A percentile compares a stretch with the other conserved stretches of the same genome.
Evolutionary conservation across 73 alveolate genomes (phyloP).

Genomic region (Blepharisma japonicum): DNA sequence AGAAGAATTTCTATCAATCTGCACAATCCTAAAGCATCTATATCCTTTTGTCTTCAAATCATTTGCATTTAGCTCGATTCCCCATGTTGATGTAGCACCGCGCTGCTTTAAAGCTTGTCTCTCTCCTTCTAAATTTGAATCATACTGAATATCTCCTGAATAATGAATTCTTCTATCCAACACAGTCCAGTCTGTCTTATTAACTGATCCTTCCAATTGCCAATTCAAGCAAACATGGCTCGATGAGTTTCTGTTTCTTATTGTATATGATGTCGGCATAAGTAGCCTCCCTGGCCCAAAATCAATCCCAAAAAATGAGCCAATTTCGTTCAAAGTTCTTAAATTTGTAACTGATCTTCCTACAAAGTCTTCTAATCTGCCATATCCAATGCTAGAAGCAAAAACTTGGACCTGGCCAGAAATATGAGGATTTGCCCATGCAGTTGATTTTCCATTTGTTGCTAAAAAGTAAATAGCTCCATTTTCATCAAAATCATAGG

Average conservation of each 20-base stretch:
- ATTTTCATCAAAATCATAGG: constrained; percentile 87
- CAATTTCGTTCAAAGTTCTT: constrained; percentile 88
- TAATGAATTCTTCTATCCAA: constrained; percentile 85
- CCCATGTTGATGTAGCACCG: constrained; percentile 85
- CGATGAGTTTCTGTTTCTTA: constrained; percentile 84
- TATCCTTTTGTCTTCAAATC: constrained; percentile 77
- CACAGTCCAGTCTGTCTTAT: constrained; percentile 74
- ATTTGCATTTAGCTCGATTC: constrained; percentile 67
- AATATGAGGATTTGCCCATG: constrained; percentile 86
- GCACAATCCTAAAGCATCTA: constrained; percentile 81
- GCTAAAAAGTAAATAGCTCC: constrained; percentile 92
- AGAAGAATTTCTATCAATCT: constrained; percentile 82
- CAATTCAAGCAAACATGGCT: constrained; percentile 89
- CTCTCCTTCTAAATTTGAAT: constrained; percentile 60
- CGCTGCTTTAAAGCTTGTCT: constrained; percentile 59
- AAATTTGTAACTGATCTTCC: constrained; percentile 79
- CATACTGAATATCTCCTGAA: constrained; percentile 50
- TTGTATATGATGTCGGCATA: constrained; percentile 80
- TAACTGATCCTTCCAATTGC: constrained; percentile 92
- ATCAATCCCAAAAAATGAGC: constrained; percentile 92
- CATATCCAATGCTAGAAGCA: constrained; percentile 86
- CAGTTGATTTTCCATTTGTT: constrained; percentile 65
- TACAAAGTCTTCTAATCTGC: constrained; percentile 80
- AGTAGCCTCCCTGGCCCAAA: constrained; percentile 81
- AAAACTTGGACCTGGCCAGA: constrained; percentile 78